These are phyloP conservation scores for Oemleria cerasiformis DNA, from an alignment of 306 rosid species.

Conservation along the genomic window DNA sequence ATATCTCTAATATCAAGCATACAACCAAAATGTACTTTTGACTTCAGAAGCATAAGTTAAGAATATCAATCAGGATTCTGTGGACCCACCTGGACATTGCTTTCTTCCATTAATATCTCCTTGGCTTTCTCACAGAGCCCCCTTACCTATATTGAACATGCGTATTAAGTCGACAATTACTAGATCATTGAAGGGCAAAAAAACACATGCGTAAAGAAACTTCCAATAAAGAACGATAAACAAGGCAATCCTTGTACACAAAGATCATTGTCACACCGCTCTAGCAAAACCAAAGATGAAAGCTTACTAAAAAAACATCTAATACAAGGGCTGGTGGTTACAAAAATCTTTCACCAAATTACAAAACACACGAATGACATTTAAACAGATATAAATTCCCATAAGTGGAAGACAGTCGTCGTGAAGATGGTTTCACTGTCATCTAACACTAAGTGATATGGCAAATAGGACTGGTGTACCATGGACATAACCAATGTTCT, in stretches of 20 bases:
- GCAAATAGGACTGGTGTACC: background rate
- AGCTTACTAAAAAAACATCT: background rate
- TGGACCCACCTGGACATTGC: conserved; percentile 86
- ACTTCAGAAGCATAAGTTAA: background rate
- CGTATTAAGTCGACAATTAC: conserved; percentile 8
- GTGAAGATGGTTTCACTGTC: background rate
- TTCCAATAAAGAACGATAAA: background rate
- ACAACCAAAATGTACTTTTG: background rate
- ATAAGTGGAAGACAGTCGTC: background rate
- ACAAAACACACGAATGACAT: background rate
- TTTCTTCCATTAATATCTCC: conserved; percentile 93
- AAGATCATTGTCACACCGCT: background rate
- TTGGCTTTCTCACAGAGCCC: conserved; percentile 87
- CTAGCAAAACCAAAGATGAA: background rate
- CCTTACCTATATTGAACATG: conserved; percentile 54
- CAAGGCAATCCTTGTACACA: background rate
- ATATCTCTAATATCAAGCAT: background rate
- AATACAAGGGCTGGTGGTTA: background rate
- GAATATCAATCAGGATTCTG: background rate
- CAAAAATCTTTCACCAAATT: background rate
- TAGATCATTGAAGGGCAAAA: conserved; percentile 5
- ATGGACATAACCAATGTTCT: background rate
- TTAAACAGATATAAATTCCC: background rate
- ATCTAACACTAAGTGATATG: background rate
- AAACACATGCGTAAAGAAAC: background rate